phyloP scores from a whole-genome alignment of 495 filamentous ascomycete genomes.

The Schizothecium vesticola region DNA sequence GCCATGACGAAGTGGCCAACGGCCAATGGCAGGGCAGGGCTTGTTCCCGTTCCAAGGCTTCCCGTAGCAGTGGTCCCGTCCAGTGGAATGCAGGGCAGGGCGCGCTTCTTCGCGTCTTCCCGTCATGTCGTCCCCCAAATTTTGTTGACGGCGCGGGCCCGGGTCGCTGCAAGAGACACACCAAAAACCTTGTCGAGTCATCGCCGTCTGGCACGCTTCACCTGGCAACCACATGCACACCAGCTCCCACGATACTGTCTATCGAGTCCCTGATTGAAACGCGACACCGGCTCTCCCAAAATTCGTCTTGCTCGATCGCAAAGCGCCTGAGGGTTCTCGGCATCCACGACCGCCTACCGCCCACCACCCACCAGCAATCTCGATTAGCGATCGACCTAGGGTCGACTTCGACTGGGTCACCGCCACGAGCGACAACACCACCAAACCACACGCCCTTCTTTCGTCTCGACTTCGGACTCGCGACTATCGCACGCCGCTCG shows the following conservation, averaged over 20 bases:
- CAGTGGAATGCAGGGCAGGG: constrained; percentile 4
- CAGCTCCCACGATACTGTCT: neutral
- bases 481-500: neutral
- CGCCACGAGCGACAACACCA: neutral
- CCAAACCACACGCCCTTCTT: neutral
- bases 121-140: constrained; percentile 15
- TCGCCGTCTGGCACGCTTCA: neutral
- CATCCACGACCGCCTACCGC: too few relatives aligned
- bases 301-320: neutral
- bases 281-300: neutral
- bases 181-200: neutral
- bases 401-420: neutral
- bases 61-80: neutral
- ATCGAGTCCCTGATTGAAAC: neutral
- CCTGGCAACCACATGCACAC: neutral
- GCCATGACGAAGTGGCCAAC: constrained; percentile 17
- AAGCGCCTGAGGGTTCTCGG: neutral
- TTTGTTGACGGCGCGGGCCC: constrained; percentile 30
- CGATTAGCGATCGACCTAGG: constrained; percentile 7
- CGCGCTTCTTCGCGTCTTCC: constrained; percentile 27
- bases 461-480: neutral
- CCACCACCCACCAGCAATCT: constrained; percentile 12
- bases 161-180: constrained; percentile 4
- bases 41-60: constrained; percentile 1
- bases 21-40: constrained; percentile 14